phyloP scores from a whole-genome alignment of 352 stramenopile species.

The Blastocystis sp. region DNA sequence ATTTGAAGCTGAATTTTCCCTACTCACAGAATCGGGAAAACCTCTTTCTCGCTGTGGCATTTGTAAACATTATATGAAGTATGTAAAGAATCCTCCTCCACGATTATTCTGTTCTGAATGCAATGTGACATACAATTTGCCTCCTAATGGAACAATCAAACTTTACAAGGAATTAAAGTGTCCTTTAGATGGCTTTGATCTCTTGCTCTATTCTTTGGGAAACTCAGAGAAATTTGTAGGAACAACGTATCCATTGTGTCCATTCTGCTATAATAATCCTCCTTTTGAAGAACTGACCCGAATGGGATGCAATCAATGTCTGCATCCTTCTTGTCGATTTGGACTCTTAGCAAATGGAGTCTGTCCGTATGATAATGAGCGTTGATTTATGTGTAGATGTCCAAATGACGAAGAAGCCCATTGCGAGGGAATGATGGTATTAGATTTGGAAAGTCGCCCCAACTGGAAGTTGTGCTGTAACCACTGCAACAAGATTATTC shows the following conservation, averaged over 20 bases:
- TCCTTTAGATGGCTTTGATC: conserved; percentile 74
- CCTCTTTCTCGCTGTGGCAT: conserved; percentile 74
- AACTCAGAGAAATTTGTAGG: conserved; percentile 73
- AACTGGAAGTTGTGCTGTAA: conserved; percentile 76
- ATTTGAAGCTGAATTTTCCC: conserved; percentile 74
- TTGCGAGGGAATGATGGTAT: conserved; percentile 72
- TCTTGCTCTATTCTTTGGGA: conserved; percentile 74
- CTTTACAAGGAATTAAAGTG: conserved; percentile 73
- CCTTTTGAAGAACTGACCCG: conserved; percentile 68
- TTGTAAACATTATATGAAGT: conserved; percentile 75
- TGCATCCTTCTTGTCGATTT: conserved; percentile 74
- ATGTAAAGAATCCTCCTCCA: conserved; percentile 73
- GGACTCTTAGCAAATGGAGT: conserved; percentile 72
- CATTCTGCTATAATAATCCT: conserved; percentile 74
- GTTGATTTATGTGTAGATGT: conserved; percentile 47
- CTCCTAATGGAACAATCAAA: conserved; percentile 71
- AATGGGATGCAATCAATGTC: conserved; percentile 72
- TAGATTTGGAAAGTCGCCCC: conserved; percentile 73
- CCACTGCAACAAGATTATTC: conserved; percentile 73
- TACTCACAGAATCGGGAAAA: conserved; percentile 72
- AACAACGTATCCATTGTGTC: conserved; percentile 73
- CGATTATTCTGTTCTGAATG: conserved; percentile 73
- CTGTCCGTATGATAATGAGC: conserved; percentile 69
- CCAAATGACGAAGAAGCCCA: conserved; percentile 17
- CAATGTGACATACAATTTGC: conserved; percentile 73